Evolutionary conservation across 2,329 filamentous ascomycete genomes (phyloP).

Genomic region (Aquanectria penicillioides): DNA sequence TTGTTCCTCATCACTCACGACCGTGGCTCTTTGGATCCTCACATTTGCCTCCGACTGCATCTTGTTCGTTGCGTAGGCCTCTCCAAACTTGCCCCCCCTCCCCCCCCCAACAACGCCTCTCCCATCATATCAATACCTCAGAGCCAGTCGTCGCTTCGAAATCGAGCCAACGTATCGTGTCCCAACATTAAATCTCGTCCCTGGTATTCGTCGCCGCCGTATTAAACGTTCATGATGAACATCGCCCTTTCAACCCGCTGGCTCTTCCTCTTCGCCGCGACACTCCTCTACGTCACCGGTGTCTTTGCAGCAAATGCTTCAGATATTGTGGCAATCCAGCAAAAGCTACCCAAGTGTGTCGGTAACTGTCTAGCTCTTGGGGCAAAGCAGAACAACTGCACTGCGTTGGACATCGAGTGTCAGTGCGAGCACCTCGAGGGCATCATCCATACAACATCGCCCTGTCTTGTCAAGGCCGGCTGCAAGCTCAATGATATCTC

Average conservation of each 20-base stretch:
- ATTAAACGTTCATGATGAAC: constrained; percentile 11
- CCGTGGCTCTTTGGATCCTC: not conserved
- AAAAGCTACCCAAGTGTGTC: constrained; percentile 51
- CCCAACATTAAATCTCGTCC: no score
- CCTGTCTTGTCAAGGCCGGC: constrained; percentile 48
- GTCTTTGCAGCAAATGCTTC: constrained; percentile 20
- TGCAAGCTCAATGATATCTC: constrained; percentile 49
- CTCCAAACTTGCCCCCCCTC: not conserved
- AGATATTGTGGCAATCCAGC: constrained; percentile 28
- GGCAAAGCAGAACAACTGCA: constrained; percentile 47
- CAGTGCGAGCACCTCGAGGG: constrained; percentile 49
- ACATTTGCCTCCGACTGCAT: not conserved
- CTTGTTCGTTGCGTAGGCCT: not conserved
- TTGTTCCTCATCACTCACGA: not conserved
- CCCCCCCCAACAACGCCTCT: no score
- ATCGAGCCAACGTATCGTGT: no score
- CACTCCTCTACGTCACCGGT: constrained; percentile 27
- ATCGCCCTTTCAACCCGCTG: not conserved
- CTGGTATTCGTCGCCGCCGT: no score
- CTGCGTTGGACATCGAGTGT: constrained; percentile 48
- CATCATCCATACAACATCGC: constrained; percentile 46
- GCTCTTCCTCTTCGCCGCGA: constrained; percentile 15
- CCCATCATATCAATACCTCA: not conserved
- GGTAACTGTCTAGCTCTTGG: constrained; percentile 48
- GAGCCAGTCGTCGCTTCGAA: not conserved